phyloP scores from a whole-genome alignment of 441 rosid species.

The Arabidopsis hybrid region DNA sequence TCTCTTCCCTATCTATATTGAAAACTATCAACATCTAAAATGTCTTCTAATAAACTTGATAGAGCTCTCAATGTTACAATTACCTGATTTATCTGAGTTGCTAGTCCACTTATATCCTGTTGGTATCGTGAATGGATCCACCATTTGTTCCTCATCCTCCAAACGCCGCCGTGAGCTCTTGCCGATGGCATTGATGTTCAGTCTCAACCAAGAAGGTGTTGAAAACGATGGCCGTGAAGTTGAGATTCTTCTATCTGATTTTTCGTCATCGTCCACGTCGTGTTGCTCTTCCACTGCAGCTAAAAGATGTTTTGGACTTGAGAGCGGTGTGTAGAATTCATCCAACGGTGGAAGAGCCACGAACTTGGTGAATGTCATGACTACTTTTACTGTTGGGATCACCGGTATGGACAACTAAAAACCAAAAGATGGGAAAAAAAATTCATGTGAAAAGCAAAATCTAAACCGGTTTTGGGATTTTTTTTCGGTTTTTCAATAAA shows the following conservation, averaged over 20 bases:
- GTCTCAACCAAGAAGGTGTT: conserved; percentile 58
- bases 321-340: conserved; percentile 77
- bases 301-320: conserved; percentile 69
- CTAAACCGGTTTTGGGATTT: background rate
- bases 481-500: background rate
- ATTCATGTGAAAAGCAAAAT: background rate
- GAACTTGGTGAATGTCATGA: conserved; percentile 87
- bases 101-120: conserved; percentile 70
- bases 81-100: conserved; percentile 58
- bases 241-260: conserved; percentile 49
- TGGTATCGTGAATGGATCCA: conserved; percentile 83
- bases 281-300: conserved; percentile 46
- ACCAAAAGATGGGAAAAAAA: background rate
- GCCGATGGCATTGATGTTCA: conserved; percentile 49
- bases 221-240: conserved; percentile 45
- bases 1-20: background rate
- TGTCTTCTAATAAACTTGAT: background rate
- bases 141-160: conserved; percentile 32
- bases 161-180: conserved; percentile 24
- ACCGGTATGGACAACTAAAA: conserved; percentile 87
- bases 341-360: conserved; percentile 71
- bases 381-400: conserved; percentile 89
- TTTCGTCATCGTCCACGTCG: conserved; percentile 56
- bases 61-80: background rate
- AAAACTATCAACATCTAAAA: background rate